Evolutionary conservation across 371 early-diverging fungal genomes (phyloP), one percentile per base, ranked within the genome.

Genomic region (Rhizopus delemar): DNA sequence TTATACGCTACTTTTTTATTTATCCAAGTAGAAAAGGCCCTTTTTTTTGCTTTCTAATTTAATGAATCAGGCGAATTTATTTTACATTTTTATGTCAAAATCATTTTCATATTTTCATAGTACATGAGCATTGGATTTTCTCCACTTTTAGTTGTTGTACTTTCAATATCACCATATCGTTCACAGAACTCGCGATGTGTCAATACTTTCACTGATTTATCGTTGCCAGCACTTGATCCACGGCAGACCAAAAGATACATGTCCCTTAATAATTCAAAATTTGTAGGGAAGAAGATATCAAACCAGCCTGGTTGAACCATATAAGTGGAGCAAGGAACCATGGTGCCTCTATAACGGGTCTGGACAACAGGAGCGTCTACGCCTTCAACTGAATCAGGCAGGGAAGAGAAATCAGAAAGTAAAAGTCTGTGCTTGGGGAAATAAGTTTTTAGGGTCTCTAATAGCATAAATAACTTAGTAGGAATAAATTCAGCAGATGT

Each of bases 301-400:
- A 96, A 97, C 89, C 89, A 95, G n/a, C 99, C 99, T 0, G 95
- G 97, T 69, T 92, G 92, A 5, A 98, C 94, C 76, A 95, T 86
- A 62, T 94, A 96, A 1, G 96, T 94, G 8, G 91, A 87, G 65
- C 95, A 94, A 9, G 97, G 92, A 6, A 97, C 91, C 95, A 95
- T 98, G 8, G 82, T 83, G 0, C 91, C 89, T 51, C 84, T 71
- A 69, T 93, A 93, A 13, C 96, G 73, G 3, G 95, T 97, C 73
- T 98, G 97, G 0, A 97, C 96, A 5, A 96, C 95, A 0, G 99
- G 99, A 9, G 90, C 96, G 57, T 88, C 82, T n/a, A 88, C 72
- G 3, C 93, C 93, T 0, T 80, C 76, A 9, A 96, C 83, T 0
- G 94, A 79, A 64, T 95, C 91, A 0, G 93, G 93, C 28, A 97